phyloP scores from a whole-genome alignment of 805 yeast species.

The Yamadazyma scolyti region DNA sequence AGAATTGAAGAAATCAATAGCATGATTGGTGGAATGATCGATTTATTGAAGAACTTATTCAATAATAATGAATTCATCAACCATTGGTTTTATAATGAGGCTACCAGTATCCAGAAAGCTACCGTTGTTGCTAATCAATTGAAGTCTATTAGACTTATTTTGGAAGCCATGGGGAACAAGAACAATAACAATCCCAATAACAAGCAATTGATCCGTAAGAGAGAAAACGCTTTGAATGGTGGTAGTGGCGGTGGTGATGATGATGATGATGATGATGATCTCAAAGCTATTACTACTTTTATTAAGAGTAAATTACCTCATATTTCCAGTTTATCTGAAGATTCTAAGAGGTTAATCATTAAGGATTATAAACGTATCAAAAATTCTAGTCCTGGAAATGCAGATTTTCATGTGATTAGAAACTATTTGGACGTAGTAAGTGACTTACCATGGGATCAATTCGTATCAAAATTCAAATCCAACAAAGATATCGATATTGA shows the following conservation, averaged over 20 bases:
- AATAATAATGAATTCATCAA: constrained; percentile 31
- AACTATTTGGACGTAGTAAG: constrained; percentile 61
- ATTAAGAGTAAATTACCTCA: constrained; percentile 33
- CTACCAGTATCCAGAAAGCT: constrained; percentile 50
- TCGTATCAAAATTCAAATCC: constrained; percentile 24
- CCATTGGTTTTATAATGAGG: constrained; percentile 47
- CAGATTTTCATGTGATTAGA: constrained; percentile 62
- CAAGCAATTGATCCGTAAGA: constrained; percentile 15
- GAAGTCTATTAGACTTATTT: constrained; percentile 45
- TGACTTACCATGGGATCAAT: constrained; percentile 60
- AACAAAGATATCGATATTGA: constrained; percentile 49
- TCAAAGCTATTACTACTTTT: constrained; percentile 33
- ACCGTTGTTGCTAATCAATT: constrained; percentile 53
- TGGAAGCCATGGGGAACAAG: constrained; percentile 50
- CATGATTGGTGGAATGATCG: constrained; percentile 31
- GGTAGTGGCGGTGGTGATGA: constrained; percentile 40
- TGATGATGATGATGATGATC: constrained; percentile 44
- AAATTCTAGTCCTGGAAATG: constrained; percentile 43
- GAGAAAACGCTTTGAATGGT: constrained; percentile 24
- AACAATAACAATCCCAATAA: constrained; percentile 17
- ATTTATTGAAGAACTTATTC: constrained; percentile 33
- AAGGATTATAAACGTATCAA: constrained; percentile 55
- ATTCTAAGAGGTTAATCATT: constrained; percentile 35
- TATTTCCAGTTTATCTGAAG: constrained; percentile 29
- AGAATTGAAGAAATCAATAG: constrained; percentile 28